Base-by-base conservation (phyloP, 2,329 filamentous ascomycete genomes). In the Hymenoscyphus fructigenus region DNA sequence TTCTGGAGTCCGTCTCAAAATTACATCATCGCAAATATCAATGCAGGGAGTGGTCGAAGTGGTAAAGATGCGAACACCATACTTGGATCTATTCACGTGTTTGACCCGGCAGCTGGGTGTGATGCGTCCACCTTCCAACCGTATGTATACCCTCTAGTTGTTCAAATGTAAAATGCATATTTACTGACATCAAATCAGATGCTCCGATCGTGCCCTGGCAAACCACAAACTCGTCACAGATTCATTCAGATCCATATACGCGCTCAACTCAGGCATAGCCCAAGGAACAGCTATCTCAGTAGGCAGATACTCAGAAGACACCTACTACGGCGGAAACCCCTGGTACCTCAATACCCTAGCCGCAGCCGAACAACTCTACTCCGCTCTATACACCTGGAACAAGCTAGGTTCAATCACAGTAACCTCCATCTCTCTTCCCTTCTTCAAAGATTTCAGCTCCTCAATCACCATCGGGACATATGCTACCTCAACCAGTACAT, bases 291-390 rank as follows among this genome's bases (percentile, higher is more conserved):
- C 89, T 7, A 81, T 87, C 10, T 83, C 86, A 6, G 79, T 90
- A 5, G 89, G 90, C 56, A 81, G 90, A 66, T 92, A 92, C 73
- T 78, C 87, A 0, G 89, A 91, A 75, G 91, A 96, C 70, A 77
- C 81, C 3, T 95, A 94, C 77, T 90, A 88, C 76, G 86, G 86
- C 66, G 91, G 91, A 1, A 93, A 95, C 75, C 91, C 91, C 1
- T 95, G 91, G 91, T 91, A 92, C 71, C 82, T 94, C 14, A 84
- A 84, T 71, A 94, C 90, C 0, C 81, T 92, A 34, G 91, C 90
- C 1, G 90, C 90, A 0, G 92, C 91, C 2, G 91, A 95, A 77
- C 88, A 91, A 74, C 83, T 96, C 2, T 94, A 93, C 75, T 88
- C 91, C 71, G 89, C 91, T 0, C 73, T 93, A 1, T 88, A 89